These are phyloP conservation scores for Cicer yamashitae DNA, from an alignment of 306 rosid species.

Conservation along the genomic window DNA sequence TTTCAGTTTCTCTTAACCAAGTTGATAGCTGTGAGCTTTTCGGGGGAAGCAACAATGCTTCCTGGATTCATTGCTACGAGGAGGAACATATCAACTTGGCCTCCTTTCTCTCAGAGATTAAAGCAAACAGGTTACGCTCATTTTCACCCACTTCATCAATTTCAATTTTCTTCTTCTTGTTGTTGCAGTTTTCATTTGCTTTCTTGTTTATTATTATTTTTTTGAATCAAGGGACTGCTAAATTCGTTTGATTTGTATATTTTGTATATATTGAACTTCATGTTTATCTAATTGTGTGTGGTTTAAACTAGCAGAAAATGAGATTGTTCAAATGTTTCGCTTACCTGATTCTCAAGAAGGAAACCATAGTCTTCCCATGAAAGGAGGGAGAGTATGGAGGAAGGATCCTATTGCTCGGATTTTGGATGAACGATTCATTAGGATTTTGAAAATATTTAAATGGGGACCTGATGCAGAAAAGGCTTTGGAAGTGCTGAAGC, in stretches of 20 bases:
- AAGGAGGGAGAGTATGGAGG: conserved; percentile 52
- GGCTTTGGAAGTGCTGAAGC: conserved; percentile 86
- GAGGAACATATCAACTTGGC: conserved; percentile 66
- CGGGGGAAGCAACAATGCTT: conserved; percentile 43
- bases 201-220: not conserved
- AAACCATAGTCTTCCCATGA: conserved; percentile 40
- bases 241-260: conserved; percentile 32
- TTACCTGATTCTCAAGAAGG: conserved; percentile 55
- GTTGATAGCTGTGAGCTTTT: not conserved
- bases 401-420: conserved; percentile 62
- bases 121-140: conserved; percentile 74
- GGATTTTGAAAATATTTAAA: conserved; percentile 89
- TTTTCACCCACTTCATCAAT: not conserved
- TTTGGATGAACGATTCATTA: conserved; percentile 84
- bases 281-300: conserved; percentile 43
- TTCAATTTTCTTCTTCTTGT: not conserved
- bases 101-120: conserved; percentile 60
- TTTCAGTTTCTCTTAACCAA: conserved; percentile 3
- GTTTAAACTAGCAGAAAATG: conserved; percentile 69
- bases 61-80: conserved; percentile 49
- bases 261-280: conserved; percentile 18
- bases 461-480: conserved; percentile 98
- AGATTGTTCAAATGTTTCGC: conserved; percentile 76
- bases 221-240: conserved; percentile 7
- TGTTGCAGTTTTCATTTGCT: conserved; percentile 9